These are phyloP conservation scores for Cyclanthera cordifolia DNA, from an alignment of 306 rosid genomes.

Conservation along the genomic window DNA sequence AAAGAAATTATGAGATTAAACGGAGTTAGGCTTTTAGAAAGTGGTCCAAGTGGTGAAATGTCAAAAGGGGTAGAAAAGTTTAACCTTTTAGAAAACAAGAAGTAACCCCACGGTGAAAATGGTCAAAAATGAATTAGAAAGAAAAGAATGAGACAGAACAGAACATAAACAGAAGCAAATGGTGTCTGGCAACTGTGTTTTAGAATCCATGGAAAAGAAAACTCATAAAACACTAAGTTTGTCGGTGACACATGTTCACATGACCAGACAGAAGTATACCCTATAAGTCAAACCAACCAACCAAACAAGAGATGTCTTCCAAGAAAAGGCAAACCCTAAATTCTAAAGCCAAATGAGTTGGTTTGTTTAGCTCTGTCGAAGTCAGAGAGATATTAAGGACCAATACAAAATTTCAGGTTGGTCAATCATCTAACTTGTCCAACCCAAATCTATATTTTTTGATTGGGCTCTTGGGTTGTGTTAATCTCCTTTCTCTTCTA, in stretches of 20 bases:
- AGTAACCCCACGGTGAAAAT: background rate
- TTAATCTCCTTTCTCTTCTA: too few relatives aligned
- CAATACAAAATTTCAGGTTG: too few relatives aligned
- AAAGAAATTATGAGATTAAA: too few relatives aligned
- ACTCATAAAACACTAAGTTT: too few relatives aligned
- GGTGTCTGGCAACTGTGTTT: background rate
- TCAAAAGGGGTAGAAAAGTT: background rate
- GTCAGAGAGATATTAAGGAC: too few relatives aligned
- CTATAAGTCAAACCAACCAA: background rate
- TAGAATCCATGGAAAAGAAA: background rate
- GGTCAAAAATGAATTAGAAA: background rate
- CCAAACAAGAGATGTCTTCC: constrained; percentile 5
- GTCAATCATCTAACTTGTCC: too few relatives aligned
- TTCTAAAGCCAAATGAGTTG: background rate
- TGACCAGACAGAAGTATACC: background rate
- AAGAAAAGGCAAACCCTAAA: background rate
- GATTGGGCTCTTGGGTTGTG: too few relatives aligned
- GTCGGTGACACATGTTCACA: constrained; percentile 7
- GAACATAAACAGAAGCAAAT: background rate
- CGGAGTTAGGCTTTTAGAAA: too few relatives aligned
- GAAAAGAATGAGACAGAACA: background rate
- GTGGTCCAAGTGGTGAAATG: background rate
- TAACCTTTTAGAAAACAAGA: background rate
- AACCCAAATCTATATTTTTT: too few relatives aligned
- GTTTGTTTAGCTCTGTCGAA: too few relatives aligned